Base-by-base conservation (phyloP, 169 alveolate genomes). In the Babesia ovis region DNA sequence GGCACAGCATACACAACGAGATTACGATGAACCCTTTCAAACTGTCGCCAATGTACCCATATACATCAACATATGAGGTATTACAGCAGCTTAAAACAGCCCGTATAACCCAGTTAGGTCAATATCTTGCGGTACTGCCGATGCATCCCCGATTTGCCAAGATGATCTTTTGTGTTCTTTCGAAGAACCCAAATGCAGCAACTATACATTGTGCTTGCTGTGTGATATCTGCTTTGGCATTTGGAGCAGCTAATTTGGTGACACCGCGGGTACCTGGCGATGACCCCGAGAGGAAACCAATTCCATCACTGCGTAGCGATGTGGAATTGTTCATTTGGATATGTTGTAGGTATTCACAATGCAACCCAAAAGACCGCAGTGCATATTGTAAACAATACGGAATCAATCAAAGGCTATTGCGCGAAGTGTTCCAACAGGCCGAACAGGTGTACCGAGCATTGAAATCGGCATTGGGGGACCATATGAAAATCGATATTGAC, bases 91-190 rank as follows among this genome's bases (percentile, higher is more conserved):
- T 53, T 14, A 31, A 31, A 16, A 39, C 20, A 4, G 68, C 68
- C 18, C 34, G 42, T 0, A 58, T 81, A 1, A 81, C 89, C 22
- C 71, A 50, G 46, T 34, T 81, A 62, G 89, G 89, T 0, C 68
- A 41, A 8, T 51, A 56, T 22, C 22, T 81, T 1, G 22, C 75
- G 9, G 53, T 71, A 31, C 50, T 81, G 41, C 89, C 89, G 22
- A 16, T 81, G 43, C 73, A 81, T 16, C 89, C 89, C 12, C 68
- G 89, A 29, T 81, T 42, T 34, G 60, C 72, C 37, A 70, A 72
- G 50, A 81, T 81, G 89, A 35, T 81, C 1, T 72, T 46, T 29
- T 53, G 58, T 41, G 51, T 60, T 4, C 41, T 81, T 31, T 55
- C 80, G 42, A 61, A 51, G 45, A 39, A 42, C 31, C 57, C 31